A percentile compares a stretch with the other conserved stretches of the same genome.
phyloP scores from a whole-genome alignment of 2,329 filamentous ascomycete genomes.

The Monosporascus sp. region DNA sequence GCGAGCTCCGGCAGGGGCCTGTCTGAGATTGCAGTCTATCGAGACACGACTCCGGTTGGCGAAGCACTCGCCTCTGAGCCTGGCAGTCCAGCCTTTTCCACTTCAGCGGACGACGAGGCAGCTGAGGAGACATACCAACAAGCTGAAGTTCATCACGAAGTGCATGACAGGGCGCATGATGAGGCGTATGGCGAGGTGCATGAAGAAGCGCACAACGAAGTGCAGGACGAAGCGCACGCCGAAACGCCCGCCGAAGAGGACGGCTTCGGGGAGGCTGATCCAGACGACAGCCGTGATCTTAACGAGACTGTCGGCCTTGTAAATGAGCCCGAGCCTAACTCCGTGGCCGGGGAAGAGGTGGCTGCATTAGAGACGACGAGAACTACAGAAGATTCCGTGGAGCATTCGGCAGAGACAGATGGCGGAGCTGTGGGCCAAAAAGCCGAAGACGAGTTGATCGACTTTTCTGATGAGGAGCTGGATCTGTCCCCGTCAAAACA shows the following conservation, averaged over 20 bases:
- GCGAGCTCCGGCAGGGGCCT: slow-evolving; percentile 25
- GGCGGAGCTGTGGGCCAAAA: slow-evolving; percentile 3
- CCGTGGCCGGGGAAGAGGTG: not conserved
- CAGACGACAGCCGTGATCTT: slow-evolving; percentile 4
- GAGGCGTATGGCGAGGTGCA: slow-evolving; percentile 5
- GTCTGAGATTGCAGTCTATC: slow-evolving; percentile 26
- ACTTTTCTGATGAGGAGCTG: slow-evolving; percentile 17
- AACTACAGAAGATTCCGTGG: slow-evolving; percentile 1
- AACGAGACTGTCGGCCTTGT: slow-evolving; percentile 12
- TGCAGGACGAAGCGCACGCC: slow-evolving; percentile 2
- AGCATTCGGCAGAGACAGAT: slow-evolving; percentile 2
- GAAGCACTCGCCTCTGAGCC: slow-evolving; percentile 10
- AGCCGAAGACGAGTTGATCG: slow-evolving; percentile 9
- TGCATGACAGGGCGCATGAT: slow-evolving; percentile 1
- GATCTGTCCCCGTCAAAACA: slow-evolving; percentile 18
- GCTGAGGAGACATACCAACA: slow-evolving; percentile 11
- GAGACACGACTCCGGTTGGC: slow-evolving; percentile 15
- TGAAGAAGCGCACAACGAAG: slow-evolving; percentile 4
- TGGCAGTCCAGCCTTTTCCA: slow-evolving; percentile 4
- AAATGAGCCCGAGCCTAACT: slow-evolving; percentile 13
- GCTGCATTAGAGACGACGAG: slow-evolving; percentile 12
- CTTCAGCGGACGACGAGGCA: slow-evolving; percentile 11
- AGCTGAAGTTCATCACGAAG: slow-evolving; percentile 9
- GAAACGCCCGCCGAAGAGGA: slow-evolving; percentile 9
- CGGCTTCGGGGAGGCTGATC: not conserved